These are phyloP conservation scores for Aspergillus thermomutatus DNA, from an alignment of 2,329 filamentous ascomycete genomes.

Conservation along the genomic window DNA sequence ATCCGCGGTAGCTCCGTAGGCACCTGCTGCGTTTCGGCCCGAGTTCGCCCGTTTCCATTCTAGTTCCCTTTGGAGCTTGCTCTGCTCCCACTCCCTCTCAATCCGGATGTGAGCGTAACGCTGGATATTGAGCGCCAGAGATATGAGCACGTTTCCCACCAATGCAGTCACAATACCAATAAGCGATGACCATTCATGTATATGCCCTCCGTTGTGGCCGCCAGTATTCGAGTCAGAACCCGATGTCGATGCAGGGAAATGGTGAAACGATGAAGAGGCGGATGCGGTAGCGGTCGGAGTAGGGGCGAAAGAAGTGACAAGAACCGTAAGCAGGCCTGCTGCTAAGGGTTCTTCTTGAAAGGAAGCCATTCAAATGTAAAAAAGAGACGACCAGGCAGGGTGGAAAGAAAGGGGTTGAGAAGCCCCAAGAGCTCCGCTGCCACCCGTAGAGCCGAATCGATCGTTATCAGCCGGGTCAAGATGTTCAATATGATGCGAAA, in stretches of 20 bases:
- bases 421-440: slow-evolving; percentile 8
- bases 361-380: slow-evolving; percentile 21
- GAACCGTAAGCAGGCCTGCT: slow-evolving; percentile 26
- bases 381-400: neutral
- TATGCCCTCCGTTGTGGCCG: slow-evolving; percentile 18
- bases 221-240: slow-evolving; percentile 15
- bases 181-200: slow-evolving; percentile 72
- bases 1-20: slow-evolving; percentile 45
- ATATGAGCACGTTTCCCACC: slow-evolving; percentile 88
- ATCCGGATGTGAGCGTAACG: slow-evolving; percentile 90
- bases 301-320: slow-evolving; percentile 22
- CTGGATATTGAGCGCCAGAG: slow-evolving; percentile 92
- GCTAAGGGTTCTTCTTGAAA: slow-evolving; percentile 25
- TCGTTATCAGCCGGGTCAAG: neutral
- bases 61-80: slow-evolving; percentile 54
- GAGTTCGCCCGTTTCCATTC: slow-evolving; percentile 47
- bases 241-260: slow-evolving; percentile 14
- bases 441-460: neutral
- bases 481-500: neutral
- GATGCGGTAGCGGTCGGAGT: slow-evolving; percentile 17
- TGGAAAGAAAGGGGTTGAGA: neutral
- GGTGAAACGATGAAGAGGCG: slow-evolving; percentile 14
- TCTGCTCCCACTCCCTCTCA: slow-evolving; percentile 63
- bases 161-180: slow-evolving; percentile 95
- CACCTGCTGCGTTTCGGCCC: slow-evolving; percentile 14